Conservation (phyloP, 768 basidiomycete species). For the Mycena latifolia region DNA sequence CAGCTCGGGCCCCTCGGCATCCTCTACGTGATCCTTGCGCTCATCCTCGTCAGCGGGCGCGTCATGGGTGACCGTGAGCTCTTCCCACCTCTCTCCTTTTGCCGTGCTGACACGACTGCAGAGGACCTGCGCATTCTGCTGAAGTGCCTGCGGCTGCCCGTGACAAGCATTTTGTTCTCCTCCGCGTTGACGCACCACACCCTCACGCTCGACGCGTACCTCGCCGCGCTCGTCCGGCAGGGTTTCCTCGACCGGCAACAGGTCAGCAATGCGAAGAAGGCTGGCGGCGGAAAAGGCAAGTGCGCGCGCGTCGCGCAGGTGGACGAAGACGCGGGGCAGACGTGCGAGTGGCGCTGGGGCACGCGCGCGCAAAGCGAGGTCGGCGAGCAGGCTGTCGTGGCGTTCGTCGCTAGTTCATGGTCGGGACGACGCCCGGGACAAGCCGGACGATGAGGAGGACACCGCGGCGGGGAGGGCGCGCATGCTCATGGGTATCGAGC, state of each 20-base stretch:
- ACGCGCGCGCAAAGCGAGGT: slow-evolving; percentile 84
- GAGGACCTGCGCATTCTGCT: slow-evolving; percentile 81
- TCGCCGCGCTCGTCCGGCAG: slow-evolving; percentile 73
- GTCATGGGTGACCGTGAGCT: slow-evolving; percentile 80
- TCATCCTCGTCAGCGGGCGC: slow-evolving; percentile 87
- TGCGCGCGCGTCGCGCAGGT: slow-evolving; percentile 64
- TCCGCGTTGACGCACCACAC: slow-evolving; percentile 61
- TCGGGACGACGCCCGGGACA: slow-evolving; percentile 54
- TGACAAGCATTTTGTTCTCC: slow-evolving; percentile 63
- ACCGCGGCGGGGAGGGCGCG: slow-evolving; percentile 30
- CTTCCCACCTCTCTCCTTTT: slow-evolving; percentile 6
- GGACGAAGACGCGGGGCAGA: slow-evolving; percentile 43
- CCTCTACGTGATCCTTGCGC: slow-evolving; percentile 82
- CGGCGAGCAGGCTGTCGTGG: slow-evolving; percentile 79
- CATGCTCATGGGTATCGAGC: slow-evolving; percentile 68
- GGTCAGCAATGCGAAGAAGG: slow-evolving; percentile 60
- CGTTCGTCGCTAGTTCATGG: slow-evolving; percentile 88
- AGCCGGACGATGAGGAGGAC: slow-evolving; percentile 51
- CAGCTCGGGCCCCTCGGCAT: slow-evolving; percentile 80
- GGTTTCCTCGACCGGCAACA: slow-evolving; percentile 82
- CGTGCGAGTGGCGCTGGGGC: slow-evolving; percentile 78
- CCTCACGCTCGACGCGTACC: slow-evolving; percentile 74
- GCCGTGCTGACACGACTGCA: slow-evolving; percentile 43
- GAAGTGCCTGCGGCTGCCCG: slow-evolving; percentile 74
- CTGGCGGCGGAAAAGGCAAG: slow-evolving; percentile 55